phyloP scores from a whole-genome alignment of 805 yeast species.

The Yueomyces sinensis region DNA sequence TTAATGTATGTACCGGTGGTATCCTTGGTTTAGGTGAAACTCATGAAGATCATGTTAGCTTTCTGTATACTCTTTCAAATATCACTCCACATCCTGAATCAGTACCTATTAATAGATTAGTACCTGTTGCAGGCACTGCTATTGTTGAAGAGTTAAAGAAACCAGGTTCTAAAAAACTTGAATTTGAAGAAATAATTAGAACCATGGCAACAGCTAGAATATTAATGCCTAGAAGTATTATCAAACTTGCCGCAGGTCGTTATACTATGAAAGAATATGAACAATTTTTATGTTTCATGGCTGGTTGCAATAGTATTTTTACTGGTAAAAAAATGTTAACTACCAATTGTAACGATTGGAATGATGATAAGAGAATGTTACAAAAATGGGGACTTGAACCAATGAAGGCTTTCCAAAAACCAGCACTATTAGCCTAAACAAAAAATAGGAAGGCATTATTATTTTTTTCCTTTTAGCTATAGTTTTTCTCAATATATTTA shows the following conservation, averaged over 20 bases:
- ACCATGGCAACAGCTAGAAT: conserved; percentile 68
- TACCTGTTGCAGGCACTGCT: conserved; percentile 72
- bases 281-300: conserved; percentile 62
- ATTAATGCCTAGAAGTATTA: conserved; percentile 57
- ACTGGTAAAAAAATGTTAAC: conserved; percentile 75
- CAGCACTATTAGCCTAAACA: too few relatives aligned
- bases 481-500: too few relatives aligned
- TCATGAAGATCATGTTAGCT: conserved; percentile 54
- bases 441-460: too few relatives aligned
- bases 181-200: conserved; percentile 49
- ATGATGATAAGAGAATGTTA: conserved; percentile 60
- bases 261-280: conserved; percentile 70
- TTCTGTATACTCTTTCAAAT: conserved; percentile 51
- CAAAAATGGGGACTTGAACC: conserved; percentile 56
- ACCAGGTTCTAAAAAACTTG: conserved; percentile 31
- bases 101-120: conserved; percentile 65
- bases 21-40: conserved; percentile 71
- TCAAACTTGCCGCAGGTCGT: conserved; percentile 71
- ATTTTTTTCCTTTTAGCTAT: too few relatives aligned
- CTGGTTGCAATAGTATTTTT: conserved; percentile 70
- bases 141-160: conserved; percentile 40
- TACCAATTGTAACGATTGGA: conserved; percentile 77
- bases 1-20: conserved; percentile 68
- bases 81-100: conserved; percentile 69
- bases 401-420: conserved; percentile 33